phyloP scores from a whole-genome alignment of 140 eudicot genomes.

The Bidens hawaiensis region DNA sequence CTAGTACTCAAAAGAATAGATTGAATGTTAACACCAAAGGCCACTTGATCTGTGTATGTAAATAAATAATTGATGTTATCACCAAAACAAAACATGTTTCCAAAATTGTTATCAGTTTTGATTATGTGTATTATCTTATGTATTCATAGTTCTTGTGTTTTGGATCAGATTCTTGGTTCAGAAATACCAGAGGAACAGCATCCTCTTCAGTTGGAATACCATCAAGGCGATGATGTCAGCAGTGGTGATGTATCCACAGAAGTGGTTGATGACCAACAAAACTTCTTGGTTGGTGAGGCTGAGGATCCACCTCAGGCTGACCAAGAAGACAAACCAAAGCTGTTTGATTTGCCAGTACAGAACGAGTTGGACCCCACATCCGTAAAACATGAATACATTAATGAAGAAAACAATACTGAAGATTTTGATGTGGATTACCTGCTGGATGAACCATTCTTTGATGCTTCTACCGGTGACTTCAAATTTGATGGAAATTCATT shows the following conservation, averaged over 20 bases:
- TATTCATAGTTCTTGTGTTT: conserved; percentile 7
- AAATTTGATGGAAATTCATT: conserved; percentile 52
- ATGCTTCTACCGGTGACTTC: conserved; percentile 37
- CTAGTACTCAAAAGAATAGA: too few species aligned
- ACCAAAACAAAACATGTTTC: background rate
- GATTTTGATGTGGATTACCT: conserved; percentile 52
- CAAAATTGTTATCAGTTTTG: background rate
- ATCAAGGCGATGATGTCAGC: conserved; percentile 32
- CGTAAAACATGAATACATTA: conserved; percentile 69
- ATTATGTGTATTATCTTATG: background rate
- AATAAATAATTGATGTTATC: background rate
- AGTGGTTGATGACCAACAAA: conserved; percentile 25
- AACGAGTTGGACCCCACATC: conserved; percentile 33
- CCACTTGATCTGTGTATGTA: background rate
- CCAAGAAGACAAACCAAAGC: conserved; percentile 43
- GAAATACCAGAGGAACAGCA: conserved; percentile 33
- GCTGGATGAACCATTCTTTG: conserved; percentile 55
- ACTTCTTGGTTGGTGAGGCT: conserved; percentile 21
- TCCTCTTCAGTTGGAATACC: conserved; percentile 34
- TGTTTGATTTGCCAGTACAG: conserved; percentile 48
- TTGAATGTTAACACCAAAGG: too few species aligned
- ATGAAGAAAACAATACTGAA: conserved; percentile 40
- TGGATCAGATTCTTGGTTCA: conserved; percentile 60
- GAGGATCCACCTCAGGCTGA: conserved; percentile 25
- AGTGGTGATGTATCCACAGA: conserved; percentile 35